A percentile compares a stretch with the other conserved stretches of the same genome.
Evolutionary conservation across 257 asterid genomes (phyloP).

Genomic region (Ophiorrhiza pumila): DNA sequence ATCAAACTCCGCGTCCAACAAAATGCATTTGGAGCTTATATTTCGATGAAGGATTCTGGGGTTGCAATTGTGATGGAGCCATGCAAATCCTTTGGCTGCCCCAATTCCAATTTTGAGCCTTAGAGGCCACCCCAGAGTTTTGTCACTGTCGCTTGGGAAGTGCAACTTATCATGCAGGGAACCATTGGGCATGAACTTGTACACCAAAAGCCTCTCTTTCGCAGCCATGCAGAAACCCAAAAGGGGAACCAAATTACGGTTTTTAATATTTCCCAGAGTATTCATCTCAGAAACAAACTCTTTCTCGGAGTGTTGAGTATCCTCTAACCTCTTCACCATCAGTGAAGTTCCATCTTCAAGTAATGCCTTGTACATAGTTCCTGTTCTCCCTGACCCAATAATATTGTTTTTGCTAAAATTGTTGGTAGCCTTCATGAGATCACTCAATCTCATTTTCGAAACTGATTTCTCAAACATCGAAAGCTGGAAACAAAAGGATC

Average conservation of each 20-base stretch:
- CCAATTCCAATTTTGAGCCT: constrained; percentile 38
- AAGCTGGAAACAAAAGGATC: constrained; percentile 29
- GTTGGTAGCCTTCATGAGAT: constrained; percentile 41
- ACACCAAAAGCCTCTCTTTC: constrained; percentile 40
- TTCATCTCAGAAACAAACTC: constrained; percentile 43
- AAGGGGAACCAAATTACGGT: constrained; percentile 42
- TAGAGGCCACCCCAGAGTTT: constrained; percentile 33
- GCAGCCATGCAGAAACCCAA: constrained; percentile 42
- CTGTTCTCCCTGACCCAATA: constrained; percentile 37
- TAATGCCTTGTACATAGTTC: constrained; percentile 38
- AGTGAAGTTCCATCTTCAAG: constrained; percentile 38
- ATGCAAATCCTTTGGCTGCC: constrained; percentile 45
- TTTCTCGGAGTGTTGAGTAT: constrained; percentile 41
- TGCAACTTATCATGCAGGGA: constrained; percentile 36
- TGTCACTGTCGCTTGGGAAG: constrained; percentile 17
- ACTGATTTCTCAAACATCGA: constrained; percentile 41
- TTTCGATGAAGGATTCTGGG: constrained; percentile 43
- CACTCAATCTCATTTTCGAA: constrained; percentile 43
- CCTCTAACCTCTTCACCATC: constrained; percentile 42
- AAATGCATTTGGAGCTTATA: constrained; percentile 44
- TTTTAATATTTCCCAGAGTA: constrained; percentile 37
- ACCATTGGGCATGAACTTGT: constrained; percentile 42
- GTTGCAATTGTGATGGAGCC: constrained; percentile 47
- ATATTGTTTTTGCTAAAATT: constrained; percentile 36
- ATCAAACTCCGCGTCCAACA: constrained; percentile 34